Conservation (phyloP, 345 rosid genomes). For the Dimocarpus longan region DNA sequence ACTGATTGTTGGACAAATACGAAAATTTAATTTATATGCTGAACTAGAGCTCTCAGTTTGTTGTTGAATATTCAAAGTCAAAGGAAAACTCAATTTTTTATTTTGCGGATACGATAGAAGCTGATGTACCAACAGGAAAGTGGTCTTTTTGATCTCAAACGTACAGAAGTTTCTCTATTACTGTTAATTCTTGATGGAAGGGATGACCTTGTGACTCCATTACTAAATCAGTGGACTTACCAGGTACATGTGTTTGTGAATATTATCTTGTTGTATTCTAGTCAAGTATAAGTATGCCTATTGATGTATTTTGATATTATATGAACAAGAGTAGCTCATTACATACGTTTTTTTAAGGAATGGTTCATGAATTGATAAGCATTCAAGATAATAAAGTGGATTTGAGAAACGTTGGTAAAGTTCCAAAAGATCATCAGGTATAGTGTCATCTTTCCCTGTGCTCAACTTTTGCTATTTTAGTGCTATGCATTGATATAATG, state of each 20-base stretch:
- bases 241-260: slow-evolving; percentile 54
- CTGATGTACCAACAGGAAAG: slow-evolving; percentile 99
- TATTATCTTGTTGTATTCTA: slow-evolving; percentile 17
- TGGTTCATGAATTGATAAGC: slow-evolving; percentile 93
- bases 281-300: slow-evolving; percentile 21
- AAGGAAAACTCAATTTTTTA: slow-evolving; percentile 13
- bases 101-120: slow-evolving; percentile 54
- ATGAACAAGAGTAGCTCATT: slow-evolving; percentile 27
- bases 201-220: slow-evolving; percentile 94
- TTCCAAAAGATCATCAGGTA: slow-evolving; percentile 89
- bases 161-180: slow-evolving; percentile 85
- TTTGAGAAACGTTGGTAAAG: slow-evolving; percentile 63
- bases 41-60: slow-evolving; percentile 12
- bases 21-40: slow-evolving; percentile 1
- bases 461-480: not conserved
- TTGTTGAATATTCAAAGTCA: not conserved
- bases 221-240: slow-evolving; percentile 98
- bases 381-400: slow-evolving; percentile 95
- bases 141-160: slow-evolving; percentile 91
- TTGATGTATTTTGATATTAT: slow-evolving; percentile 12
- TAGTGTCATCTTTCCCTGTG: slow-evolving; percentile 22
- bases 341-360: slow-evolving; percentile 57
- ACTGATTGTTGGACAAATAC: slow-evolving; percentile 5
- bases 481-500: not conserved
- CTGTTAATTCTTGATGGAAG: slow-evolving; percentile 88